phyloP scores from a whole-genome alignment of 2,329 filamentous ascomycete genomes.

The Sarocladium brachiariae region DNA sequence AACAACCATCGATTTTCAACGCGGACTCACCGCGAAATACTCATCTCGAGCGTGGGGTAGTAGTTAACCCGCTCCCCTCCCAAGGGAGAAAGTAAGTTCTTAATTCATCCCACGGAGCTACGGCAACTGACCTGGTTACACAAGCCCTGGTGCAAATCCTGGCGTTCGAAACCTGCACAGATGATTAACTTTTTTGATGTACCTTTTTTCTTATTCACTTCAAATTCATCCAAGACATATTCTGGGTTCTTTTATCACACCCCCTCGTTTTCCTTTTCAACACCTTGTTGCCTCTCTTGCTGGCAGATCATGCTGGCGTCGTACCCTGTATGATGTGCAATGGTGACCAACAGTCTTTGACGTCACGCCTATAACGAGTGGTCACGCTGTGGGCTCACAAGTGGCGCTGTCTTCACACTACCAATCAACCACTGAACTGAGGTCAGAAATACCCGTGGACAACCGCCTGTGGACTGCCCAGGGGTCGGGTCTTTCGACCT shows the following conservation, averaged over 20 bases:
- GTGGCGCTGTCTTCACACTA: too few species aligned
- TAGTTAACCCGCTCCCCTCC: slow-evolving; percentile 20
- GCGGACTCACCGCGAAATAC: not conserved
- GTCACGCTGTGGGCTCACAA: not conserved
- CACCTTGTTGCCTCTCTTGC: too few species aligned
- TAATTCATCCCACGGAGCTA: too few species aligned
- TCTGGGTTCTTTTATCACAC: too few species aligned
- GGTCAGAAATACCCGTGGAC: too few species aligned
- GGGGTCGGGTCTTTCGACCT: too few species aligned
- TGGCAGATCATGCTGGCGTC: not conserved
- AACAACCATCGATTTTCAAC: slow-evolving; percentile 7
- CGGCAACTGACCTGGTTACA: slow-evolving; percentile 6
- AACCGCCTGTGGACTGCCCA: too few species aligned
- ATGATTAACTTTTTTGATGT: slow-evolving; percentile 9
- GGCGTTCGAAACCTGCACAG: slow-evolving; percentile 18
- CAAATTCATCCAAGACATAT: too few species aligned
- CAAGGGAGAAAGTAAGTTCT: slow-evolving; percentile 20
- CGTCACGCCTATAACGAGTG: slow-evolving; percentile 6
- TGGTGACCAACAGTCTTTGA: slow-evolving; percentile 8
- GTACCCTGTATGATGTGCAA: slow-evolving; percentile 6
- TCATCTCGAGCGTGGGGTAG: slow-evolving; percentile 19
- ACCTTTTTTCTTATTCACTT: not conserved
- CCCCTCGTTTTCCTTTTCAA: too few species aligned
- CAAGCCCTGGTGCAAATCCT: slow-evolving; percentile 19
- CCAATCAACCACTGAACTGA: too few species aligned